Evolutionary conservation across 345 rosid genomes (phyloP).

Genomic region (Laguncularia racemosa): DNA sequence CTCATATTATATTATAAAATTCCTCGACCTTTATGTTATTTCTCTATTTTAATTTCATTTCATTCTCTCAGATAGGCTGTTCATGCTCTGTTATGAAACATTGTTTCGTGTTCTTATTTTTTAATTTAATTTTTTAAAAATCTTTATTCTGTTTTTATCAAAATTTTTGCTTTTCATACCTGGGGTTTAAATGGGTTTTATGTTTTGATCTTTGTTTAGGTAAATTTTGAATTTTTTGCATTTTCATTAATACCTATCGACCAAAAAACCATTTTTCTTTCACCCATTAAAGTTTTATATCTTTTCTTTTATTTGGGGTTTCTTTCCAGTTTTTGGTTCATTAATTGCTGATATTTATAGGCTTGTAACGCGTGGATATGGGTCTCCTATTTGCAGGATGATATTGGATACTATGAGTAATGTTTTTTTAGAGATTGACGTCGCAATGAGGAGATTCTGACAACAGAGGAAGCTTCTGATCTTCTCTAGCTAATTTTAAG

Average conservation of each 20-base stretch:
- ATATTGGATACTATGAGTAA: neutral
- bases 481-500: slow-evolving; percentile 1
- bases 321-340: neutral
- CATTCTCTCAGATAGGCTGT: too few species aligned
- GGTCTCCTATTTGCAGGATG: neutral
- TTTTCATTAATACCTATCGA: too few species aligned
- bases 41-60: too few species aligned
- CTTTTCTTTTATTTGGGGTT: neutral
- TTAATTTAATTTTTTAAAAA: neutral
- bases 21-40: too few species aligned
- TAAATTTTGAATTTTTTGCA: slow-evolving; percentile 1
- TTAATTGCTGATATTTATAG: neutral
- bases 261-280: too few species aligned
- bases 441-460: slow-evolving; percentile 5
- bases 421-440: slow-evolving; percentile 14
- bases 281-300: too few species aligned
- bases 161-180: neutral
- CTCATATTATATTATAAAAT: too few species aligned
- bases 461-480: neutral
- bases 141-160: neutral
- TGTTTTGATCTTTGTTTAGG: neutral
- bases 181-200: slow-evolving; percentile 6
- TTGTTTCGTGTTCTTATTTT: neutral
- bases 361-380: slow-evolving; percentile 1
- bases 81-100: too few species aligned